Evolutionary conservation across 2,329 filamentous ascomycete genomes (phyloP), one percentile per base, ranked within the genome.

Genomic region (Calonectria ilicicola): DNA sequence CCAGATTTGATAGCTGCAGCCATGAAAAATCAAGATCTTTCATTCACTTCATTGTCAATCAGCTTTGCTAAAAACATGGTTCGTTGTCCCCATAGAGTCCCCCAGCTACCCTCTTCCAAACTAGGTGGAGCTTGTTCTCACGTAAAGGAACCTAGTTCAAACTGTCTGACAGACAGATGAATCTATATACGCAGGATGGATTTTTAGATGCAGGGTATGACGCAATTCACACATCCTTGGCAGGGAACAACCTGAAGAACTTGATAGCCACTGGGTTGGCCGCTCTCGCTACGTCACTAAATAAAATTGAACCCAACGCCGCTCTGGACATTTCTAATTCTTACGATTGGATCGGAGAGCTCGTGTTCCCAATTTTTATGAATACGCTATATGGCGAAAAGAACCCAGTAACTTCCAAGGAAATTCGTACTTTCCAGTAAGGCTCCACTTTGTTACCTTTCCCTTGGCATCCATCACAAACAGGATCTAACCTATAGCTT

Each of bases 301-400:
- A 78, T 21, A 23, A 12, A 0, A 47, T 77, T 5, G 12, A 38
- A 3, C 7, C 70, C 1, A 17, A 40, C 0, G 12, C 32, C 0
- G 5, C 19, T 5, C 1, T 70, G 0, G 65, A 80, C 5, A 76
- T 83, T 8, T 73, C 81, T 0, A 81, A 84, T 21, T 64, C 86
- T 1, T 87, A 80, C 69, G 26, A 78, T 0, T 88, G 85, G 85
- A 51, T 86, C 3, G 80, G 83, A 9, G 68, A 83, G 2, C 71
- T 81, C 3, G 80, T 87, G 63, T 84, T 84, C 10, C 71, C 82
- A 19, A 84, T 86, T 1, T 85, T 84, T 0, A 80, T 80, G 21
- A 74, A 80, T 21, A 83, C 83, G 1, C 75, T 89, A 40, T 87
- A 84, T 63, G 87, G 87, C 3, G 80, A 83, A 0, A 74, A 85